These are phyloP conservation scores for Aspergillus proliferans DNA, from an alignment of 2,329 filamentous ascomycete species.

Conservation along the genomic window DNA sequence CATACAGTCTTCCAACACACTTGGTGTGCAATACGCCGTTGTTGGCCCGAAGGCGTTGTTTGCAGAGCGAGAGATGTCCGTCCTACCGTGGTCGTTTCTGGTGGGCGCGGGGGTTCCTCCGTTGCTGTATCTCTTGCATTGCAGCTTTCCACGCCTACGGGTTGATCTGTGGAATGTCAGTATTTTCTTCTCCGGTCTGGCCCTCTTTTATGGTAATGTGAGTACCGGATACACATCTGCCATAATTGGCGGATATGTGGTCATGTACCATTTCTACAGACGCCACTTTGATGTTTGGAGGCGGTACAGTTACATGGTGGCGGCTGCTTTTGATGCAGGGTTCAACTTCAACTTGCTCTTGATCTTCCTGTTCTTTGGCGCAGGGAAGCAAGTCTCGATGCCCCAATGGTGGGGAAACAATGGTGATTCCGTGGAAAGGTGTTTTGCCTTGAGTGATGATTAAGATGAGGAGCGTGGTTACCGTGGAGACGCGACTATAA, in stretches of 20 bases:
- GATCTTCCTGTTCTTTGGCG: conserved; percentile 57
- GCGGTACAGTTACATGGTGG: conserved; percentile 56
- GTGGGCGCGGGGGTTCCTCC: conserved; percentile 25
- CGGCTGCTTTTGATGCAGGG: conserved; percentile 56
- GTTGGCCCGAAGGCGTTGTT: conserved; percentile 37
- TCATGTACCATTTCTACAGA: conserved; percentile 55
- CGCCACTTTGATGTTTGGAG: conserved; percentile 54
- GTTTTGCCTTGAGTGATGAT: conserved; percentile 45
- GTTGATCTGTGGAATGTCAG: conserved; percentile 57
- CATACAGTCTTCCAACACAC: conserved; percentile 47
- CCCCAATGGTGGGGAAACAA: conserved; percentile 62
- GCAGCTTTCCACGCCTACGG: conserved; percentile 47
- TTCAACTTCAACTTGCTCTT: conserved; percentile 58
- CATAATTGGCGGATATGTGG: conserved; percentile 55
- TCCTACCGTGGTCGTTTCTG: conserved; percentile 28
- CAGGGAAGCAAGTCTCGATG: conserved; percentile 53
- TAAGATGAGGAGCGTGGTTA: background rate
- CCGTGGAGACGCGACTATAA: background rate
- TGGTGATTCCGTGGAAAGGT: conserved; percentile 49
- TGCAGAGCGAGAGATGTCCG: conserved; percentile 19
- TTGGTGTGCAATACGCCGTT: conserved; percentile 56
- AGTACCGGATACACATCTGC: conserved; percentile 53
- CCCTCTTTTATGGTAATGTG: conserved; percentile 56
- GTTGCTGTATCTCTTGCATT: conserved; percentile 47
- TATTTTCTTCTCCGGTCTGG: conserved; percentile 54